Evolutionary conservation across 1,284 basidiomycete genomes (phyloP).

Genomic region (Ceratobasidium sp.): DNA sequence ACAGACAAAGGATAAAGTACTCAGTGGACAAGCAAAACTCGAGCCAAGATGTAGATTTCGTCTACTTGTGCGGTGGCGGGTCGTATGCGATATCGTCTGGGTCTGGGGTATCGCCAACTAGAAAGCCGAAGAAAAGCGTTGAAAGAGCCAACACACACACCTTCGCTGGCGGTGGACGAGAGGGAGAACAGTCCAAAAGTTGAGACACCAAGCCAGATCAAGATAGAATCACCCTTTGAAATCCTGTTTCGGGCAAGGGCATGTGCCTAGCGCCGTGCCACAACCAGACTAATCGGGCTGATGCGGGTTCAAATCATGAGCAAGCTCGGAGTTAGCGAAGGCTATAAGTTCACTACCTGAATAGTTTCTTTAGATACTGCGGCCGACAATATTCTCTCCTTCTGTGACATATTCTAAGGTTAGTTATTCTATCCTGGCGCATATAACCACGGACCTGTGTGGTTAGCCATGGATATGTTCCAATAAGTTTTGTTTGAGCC

Average conservation of each 20-base stretch:
- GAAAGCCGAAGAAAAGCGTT: not conserved
- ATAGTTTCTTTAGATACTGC: too few species aligned
- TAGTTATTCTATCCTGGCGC: too few species aligned
- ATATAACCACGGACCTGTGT: too few species aligned
- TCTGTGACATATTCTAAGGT: too few species aligned
- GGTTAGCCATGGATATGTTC: too few species aligned
- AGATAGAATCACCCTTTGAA: conserved; percentile 40
- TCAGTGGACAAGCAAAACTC: not conserved
- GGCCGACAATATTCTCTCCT: too few species aligned
- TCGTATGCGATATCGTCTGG: not conserved
- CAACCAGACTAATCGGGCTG: not conserved
- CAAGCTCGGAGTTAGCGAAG: not conserved
- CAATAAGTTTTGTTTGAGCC: too few species aligned
- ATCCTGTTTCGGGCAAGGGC: conserved; percentile 19
- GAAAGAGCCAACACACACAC: not conserved
- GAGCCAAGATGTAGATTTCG: not conserved
- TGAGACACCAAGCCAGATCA: conserved; percentile 25
- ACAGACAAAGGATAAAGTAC: conserved; percentile 1
- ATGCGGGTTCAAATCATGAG: not conserved
- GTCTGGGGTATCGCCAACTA: not conserved
- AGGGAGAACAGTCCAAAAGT: not conserved
- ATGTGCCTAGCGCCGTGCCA: conserved; percentile 11
- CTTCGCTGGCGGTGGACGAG: conserved; percentile 31
- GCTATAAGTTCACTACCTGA: too few species aligned
- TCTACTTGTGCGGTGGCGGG: not conserved